phyloP scores from a whole-genome alignment of 2,329 filamentous ascomycete genomes.

The Cladophialophora carrionii region DNA sequence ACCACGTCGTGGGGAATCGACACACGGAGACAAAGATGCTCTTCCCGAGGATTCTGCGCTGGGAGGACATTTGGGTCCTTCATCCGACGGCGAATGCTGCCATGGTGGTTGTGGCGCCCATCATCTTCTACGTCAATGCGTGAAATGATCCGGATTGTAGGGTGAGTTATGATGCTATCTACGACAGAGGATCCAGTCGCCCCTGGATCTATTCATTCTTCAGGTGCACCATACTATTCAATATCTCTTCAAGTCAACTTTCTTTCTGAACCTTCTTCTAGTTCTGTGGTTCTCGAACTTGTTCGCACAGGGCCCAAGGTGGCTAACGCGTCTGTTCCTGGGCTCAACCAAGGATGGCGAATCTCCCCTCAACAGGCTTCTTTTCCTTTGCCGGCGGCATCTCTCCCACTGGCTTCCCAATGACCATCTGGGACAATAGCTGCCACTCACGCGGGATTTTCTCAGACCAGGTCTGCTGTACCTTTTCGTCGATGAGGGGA shows the following conservation, averaged over 20 bases:
- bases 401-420: slow-evolving; percentile 55
- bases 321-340: not conserved
- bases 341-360: slow-evolving; percentile 5
- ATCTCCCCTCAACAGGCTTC: slow-evolving; percentile 18
- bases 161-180: slow-evolving; percentile 2
- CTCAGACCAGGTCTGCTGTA: slow-evolving; percentile 63
- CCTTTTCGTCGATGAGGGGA: slow-evolving; percentile 75
- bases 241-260: not conserved
- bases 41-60: not conserved
- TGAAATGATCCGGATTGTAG: not conserved
- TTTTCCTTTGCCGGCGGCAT: slow-evolving; percentile 11
- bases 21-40: slow-evolving; percentile 6
- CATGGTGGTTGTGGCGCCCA: not conserved
- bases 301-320: not conserved
- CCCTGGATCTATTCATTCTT: slow-evolving; percentile 9
- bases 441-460: slow-evolving; percentile 71
- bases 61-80: not conserved
- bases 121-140: not conserved
- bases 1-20: not conserved
- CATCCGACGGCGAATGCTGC: not conserved
- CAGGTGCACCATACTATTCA: not conserved
- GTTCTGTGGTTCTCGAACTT: slow-evolving; percentile 5
- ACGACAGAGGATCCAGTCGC: slow-evolving; percentile 4
- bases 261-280: slow-evolving; percentile 6
- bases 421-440: slow-evolving; percentile 80